phyloP scores from a whole-genome alignment of 2,329 filamentous ascomycete species.

The Alternaria panax region DNA sequence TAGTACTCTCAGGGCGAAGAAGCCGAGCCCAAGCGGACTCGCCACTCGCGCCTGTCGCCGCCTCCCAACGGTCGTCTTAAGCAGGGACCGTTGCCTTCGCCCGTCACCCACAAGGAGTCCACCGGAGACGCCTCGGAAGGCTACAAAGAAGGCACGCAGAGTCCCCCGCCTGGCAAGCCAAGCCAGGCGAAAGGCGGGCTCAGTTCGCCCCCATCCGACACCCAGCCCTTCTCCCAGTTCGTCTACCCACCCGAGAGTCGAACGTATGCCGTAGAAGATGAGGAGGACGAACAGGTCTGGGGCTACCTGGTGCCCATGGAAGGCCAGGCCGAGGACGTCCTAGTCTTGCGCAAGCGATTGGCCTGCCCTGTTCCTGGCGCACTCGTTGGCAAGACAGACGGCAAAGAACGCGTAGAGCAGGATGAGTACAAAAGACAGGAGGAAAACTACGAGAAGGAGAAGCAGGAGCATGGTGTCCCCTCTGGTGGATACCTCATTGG shows the following conservation, averaged over 20 bases:
- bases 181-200: constrained; percentile 55
- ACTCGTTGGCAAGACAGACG: constrained; percentile 47
- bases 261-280: constrained; percentile 84
- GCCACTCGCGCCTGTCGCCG: constrained; percentile 70
- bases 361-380: constrained; percentile 68
- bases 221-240: constrained; percentile 82
- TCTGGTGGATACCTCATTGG: constrained; percentile 90
- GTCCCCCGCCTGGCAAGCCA: constrained; percentile 61
- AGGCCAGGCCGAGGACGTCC: constrained; percentile 68
- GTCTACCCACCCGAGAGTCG: constrained; percentile 74
- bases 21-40: constrained; percentile 79
- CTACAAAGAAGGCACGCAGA: constrained; percentile 74
- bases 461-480: constrained; percentile 62
- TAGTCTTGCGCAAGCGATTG: constrained; percentile 78
- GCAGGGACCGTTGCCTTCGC: constrained; percentile 74
- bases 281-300: constrained; percentile 88
- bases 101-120: constrained; percentile 74
- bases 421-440: constrained; percentile 66
- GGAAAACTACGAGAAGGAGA: constrained; percentile 66
- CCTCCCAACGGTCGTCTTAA: constrained; percentile 59
- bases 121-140: constrained; percentile 61
- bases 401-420: constrained; percentile 56
- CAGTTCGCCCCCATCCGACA: constrained; percentile 72
- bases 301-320: constrained; percentile 90
- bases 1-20: constrained; percentile 73